Conservation (phyloP, 179 eudicot species). For the Gypsophila paniculata region DNA sequence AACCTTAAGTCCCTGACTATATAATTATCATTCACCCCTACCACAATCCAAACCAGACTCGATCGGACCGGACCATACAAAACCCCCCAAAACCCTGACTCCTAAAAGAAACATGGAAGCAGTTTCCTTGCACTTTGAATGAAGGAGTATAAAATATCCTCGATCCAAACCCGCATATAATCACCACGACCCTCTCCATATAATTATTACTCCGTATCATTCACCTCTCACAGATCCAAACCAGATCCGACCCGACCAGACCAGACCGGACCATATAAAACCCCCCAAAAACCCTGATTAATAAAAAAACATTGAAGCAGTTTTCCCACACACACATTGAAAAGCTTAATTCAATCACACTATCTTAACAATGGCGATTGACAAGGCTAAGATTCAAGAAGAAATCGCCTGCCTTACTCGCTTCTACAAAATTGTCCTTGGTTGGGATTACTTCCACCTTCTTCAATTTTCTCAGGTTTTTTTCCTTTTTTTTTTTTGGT, state of each 20-base stretch:
- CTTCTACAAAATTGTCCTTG: constrained; percentile 73
- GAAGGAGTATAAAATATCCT: too few relatives aligned
- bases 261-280: too few relatives aligned
- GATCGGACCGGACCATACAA: too few relatives aligned
- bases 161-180: too few relatives aligned
- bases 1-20: too few relatives aligned
- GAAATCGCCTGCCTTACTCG: constrained; percentile 31
- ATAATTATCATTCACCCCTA: too few relatives aligned
- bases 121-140: too few relatives aligned
- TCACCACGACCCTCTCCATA: too few relatives aligned
- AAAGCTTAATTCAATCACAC: neutral
- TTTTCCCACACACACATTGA: neutral
- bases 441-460: constrained; percentile 73
- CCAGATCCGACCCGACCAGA: too few relatives aligned
- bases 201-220: too few relatives aligned
- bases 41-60: too few relatives aligned
- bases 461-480: constrained; percentile 40
- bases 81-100: neutral
- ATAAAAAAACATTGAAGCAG: neutral
- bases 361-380: constrained; percentile 28
- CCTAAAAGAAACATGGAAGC: neutral
- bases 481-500: neutral
- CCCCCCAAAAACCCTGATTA: neutral
- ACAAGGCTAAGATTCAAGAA: constrained; percentile 25
- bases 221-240: too few relatives aligned